These are phyloP conservation scores for Omphalotus guepiniiformis DNA, from an alignment of 768 basidiomycete species.

Conservation along the genomic window DNA sequence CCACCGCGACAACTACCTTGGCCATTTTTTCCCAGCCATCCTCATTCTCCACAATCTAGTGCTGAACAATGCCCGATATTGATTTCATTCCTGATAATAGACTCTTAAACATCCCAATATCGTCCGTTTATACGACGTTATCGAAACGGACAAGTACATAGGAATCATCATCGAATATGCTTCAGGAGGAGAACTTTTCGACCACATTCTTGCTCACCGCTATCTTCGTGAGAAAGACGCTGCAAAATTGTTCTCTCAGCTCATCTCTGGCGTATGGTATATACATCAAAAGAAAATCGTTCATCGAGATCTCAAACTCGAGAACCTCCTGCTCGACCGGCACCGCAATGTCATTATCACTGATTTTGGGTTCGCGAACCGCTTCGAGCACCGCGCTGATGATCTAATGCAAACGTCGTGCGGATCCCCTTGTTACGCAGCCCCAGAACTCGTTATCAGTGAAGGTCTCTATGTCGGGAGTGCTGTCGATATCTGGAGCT, in stretches of 20 bases:
- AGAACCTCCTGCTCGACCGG: slow-evolving; percentile 95
- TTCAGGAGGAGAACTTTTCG: slow-evolving; percentile 96
- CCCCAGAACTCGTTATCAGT: slow-evolving; percentile 95
- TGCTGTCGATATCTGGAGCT: slow-evolving; percentile 97
- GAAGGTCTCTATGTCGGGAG: slow-evolving; percentile 97
- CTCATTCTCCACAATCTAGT: slow-evolving; percentile 3
- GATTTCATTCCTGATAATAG: slow-evolving; percentile 34
- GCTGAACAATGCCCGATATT: slow-evolving; percentile 13
- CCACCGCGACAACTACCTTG: neutral
- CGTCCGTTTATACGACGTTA: slow-evolving; percentile 96
- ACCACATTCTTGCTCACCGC: slow-evolving; percentile 96
- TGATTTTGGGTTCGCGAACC: slow-evolving; percentile 98
- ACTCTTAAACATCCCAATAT: slow-evolving; percentile 96
- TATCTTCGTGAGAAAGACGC: slow-evolving; percentile 95
- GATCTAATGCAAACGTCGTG: slow-evolving; percentile 99
- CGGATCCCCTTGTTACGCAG: slow-evolving; percentile 96
- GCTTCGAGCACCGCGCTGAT: slow-evolving; percentile 87
- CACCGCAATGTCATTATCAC: slow-evolving; percentile 99
- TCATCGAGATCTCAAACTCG: slow-evolving; percentile 97
- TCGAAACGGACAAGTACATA: slow-evolving; percentile 99
- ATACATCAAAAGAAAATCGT: slow-evolving; percentile 99
- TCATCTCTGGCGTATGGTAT: slow-evolving; percentile 98
- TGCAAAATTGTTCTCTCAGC: slow-evolving; percentile 93
- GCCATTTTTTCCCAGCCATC: neutral
- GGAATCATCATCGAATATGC: slow-evolving; percentile 99